A percentile compares a stretch with the other conserved stretches of the same genome.
phyloP scores from a whole-genome alignment of 1,284 basidiomycete genomes.

The Vanrija sp. region DNA sequence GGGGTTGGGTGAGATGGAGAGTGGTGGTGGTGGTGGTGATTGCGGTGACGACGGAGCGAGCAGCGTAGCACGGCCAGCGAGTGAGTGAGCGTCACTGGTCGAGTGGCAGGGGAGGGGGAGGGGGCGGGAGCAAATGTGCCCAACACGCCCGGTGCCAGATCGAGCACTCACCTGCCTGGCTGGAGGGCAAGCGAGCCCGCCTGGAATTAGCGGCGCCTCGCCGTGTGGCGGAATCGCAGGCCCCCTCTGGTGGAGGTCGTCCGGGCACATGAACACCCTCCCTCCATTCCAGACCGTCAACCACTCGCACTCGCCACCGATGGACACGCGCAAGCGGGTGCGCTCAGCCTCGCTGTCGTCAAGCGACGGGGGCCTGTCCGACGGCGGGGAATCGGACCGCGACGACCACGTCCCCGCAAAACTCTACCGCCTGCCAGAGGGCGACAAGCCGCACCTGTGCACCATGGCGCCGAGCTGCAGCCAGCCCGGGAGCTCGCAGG shows the following conservation, averaged over 20 bases:
- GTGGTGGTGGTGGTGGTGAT: background rate
- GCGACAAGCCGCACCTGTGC: conserved; percentile 55
- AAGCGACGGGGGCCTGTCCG: background rate
- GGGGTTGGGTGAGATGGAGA: background rate
- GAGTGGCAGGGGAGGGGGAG: background rate
- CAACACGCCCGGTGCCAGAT: too few species aligned
- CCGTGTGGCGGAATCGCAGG: too few species aligned
- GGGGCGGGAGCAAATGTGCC: too few species aligned
- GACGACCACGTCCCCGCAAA: conserved; percentile 8
- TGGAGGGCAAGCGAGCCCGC: too few species aligned
- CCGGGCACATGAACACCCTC: too few species aligned
- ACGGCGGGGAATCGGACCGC: background rate
- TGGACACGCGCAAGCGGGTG: conserved; percentile 59
- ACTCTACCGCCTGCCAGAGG: conserved; percentile 25
- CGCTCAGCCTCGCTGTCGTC: conserved; percentile 56
- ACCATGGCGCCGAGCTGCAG: conserved; percentile 77
- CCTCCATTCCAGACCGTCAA: background rate
- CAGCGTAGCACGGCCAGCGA: background rate
- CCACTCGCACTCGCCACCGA: background rate
- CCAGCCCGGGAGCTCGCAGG: conserved; percentile 58
- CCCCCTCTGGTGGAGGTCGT: conserved; percentile 17
- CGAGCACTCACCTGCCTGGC: too few species aligned
- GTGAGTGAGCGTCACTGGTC: background rate
- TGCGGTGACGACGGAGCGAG: background rate
- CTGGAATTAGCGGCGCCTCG: too few species aligned